phyloP scores from a whole-genome alignment of 768 basidiomycete genomes.

The Gyrodon lividus region DNA sequence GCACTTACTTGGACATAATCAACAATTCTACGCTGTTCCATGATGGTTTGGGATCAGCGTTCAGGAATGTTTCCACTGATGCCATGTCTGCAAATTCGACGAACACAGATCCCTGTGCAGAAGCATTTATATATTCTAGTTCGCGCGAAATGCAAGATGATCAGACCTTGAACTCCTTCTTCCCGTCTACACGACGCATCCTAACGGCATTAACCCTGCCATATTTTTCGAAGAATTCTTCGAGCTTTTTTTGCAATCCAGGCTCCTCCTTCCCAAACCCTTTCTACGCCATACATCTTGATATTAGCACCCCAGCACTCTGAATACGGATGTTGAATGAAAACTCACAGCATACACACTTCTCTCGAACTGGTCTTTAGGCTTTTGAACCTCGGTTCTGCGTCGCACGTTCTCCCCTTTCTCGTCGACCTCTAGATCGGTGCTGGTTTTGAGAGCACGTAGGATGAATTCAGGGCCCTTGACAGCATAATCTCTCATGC shows the following conservation, averaged over 20 bases:
- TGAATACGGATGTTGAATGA: conserved; percentile 16
- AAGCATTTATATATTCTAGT: background rate
- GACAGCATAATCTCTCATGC: conserved; percentile 74
- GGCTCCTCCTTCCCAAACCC: conserved; percentile 72
- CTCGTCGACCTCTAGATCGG: conserved; percentile 71
- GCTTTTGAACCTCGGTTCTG: conserved; percentile 70
- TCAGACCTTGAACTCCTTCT: conserved; percentile 85
- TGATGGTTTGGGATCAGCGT: conserved; percentile 75
- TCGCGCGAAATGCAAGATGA: background rate
- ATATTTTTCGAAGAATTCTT: conserved; percentile 77
- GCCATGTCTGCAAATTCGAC: conserved; percentile 78
- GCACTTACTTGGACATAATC: conserved; percentile 82
- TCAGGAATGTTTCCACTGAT: conserved; percentile 72
- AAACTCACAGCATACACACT: conserved; percentile 84
- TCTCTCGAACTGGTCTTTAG: conserved; percentile 75
- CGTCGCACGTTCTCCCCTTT: conserved; percentile 72
- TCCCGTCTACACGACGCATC: conserved; percentile 77
- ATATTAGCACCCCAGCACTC: background rate
- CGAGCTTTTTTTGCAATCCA: conserved; percentile 68
- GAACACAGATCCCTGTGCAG: conserved; percentile 84
- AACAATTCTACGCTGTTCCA: conserved; percentile 76
- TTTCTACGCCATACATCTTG: conserved; percentile 56
- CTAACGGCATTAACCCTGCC: conserved; percentile 80
- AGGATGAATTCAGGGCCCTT: conserved; percentile 69
- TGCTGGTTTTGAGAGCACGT: conserved; percentile 55